Base-by-base conservation (phyloP, 1,284 basidiomycete genomes). In the Mycena sp. region DNA sequence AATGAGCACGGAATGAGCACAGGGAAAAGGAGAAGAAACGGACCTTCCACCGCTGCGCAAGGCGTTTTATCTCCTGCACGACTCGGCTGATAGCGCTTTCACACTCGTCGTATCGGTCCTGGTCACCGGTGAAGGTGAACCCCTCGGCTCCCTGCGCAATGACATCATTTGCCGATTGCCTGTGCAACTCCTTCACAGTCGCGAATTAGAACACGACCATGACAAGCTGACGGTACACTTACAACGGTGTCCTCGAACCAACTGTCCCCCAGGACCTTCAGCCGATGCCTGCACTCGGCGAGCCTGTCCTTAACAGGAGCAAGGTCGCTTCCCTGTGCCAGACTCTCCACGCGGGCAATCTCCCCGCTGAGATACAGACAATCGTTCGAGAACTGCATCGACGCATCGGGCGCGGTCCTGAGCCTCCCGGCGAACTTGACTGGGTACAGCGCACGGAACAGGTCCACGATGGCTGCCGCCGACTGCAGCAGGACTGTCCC, bases 321-420 rank as follows among this genome's bases (percentile, higher is more conserved):
- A 29, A 77, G 67, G 6, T 71, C 70, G 32, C 65, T 50, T 50
- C 73, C 67, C 58, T 65, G 64, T 10, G 67, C 65, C 12, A 25
- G 37, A 21, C 0, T 17, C 62, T 78, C 74, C 21, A 86, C 66
- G 19, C 74, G 80, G 61, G 75, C 75, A 12, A 86, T 73, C 73
- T 85, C 84, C 28, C 76, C 81, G 45, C 76, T 80, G 61, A 98
- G 80, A 74, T 91, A 95, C 26, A 85, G 74, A 69, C 91, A 95
- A 68, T 98, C 94, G 75, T 99, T 99, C 25, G 92, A 89, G 73
- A 94, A 93, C 54, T 91, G 87, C 84, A 98, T 90, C 1, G 86
- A 81, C 28, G 85, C 78, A 16, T 87, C 85, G 5, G 90, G 81
- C 0, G 85, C 83, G 35, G 83, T 77, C 16, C 77, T 72, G 38